Base-by-base conservation (phyloP, 192 early-diverging fungal species). In the Podila minutissima region DNA sequence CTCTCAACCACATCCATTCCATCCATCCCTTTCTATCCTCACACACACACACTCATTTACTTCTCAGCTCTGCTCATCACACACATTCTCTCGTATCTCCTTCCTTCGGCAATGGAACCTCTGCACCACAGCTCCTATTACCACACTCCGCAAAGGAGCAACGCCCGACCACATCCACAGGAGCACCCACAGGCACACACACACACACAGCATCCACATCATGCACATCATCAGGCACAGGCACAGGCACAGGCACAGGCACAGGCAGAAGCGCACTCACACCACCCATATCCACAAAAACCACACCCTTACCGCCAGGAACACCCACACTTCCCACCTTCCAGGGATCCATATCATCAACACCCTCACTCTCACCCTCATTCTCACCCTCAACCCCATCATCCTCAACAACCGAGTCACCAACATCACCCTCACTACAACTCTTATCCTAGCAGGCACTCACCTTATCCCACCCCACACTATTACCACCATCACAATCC, bases 71-170 rank as follows among this genome's bases (percentile, higher is more conserved):
- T 46, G 35, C 41, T 46, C 41, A 15, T 17, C 41, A 10, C 41
- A 46, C 41, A 46, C 12, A 46, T 46, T 46, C 35, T 46, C 41
- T 41, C 38, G 10, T 1, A 8, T 41, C 38, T 46, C 15, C 41
- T 46, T 12, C 41, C 41, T 46, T 46, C 41, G 35, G 6, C 19
- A 55, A 55, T 55, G 53, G 53, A 55, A 26, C 53, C 53, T 26
- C 53, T 55, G n/a, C 53, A 55, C 53, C 53, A 55, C 53, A n/a
- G 24, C 53, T 55, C 53, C 24, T 55, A 55, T 55, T 55, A n/a
- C 24, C 53, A 55, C 53, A 24, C 53, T 55, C 53, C 20, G n/a
- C 53, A 55, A 55, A 24, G n/a, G 20, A 22, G 41, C 9, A 41
- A 41, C 41, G 41, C 41, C n/a, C 53, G 53, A n/a, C 53, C 53